Evolutionary conservation across 2,329 filamentous ascomycete genomes (phyloP).

Genomic region (Dryadomyces sulphureus): DNA sequence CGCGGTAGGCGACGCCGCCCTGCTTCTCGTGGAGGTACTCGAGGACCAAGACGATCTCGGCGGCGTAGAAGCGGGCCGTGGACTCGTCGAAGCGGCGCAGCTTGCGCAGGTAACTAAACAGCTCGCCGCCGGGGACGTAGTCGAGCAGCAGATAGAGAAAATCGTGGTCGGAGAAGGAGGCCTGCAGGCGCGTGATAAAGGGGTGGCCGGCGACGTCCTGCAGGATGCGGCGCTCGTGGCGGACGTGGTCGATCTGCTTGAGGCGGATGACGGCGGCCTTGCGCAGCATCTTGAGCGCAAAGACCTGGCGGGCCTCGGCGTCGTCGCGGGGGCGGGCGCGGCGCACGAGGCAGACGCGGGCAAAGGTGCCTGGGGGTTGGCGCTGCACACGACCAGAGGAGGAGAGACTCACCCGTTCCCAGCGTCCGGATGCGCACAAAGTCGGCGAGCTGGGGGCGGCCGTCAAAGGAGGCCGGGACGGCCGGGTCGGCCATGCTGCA

Average conservation of each 20-base stretch:
- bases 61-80: slow-evolving; percentile 67
- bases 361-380: slow-evolving; percentile 51
- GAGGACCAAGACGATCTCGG: slow-evolving; percentile 69
- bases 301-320: slow-evolving; percentile 50
- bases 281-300: slow-evolving; percentile 66
- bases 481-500: not conserved
- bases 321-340: slow-evolving; percentile 34
- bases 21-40: slow-evolving; percentile 69
- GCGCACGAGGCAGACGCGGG: slow-evolving; percentile 64
- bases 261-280: slow-evolving; percentile 62
- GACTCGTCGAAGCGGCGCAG: slow-evolving; percentile 66
- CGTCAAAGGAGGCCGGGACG: not conserved
- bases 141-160: slow-evolving; percentile 73
- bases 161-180: slow-evolving; percentile 66
- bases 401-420: slow-evolving; percentile 45
- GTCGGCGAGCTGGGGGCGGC: slow-evolving; percentile 32
- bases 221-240: slow-evolving; percentile 67
- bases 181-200: slow-evolving; percentile 67
- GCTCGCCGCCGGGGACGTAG: slow-evolving; percentile 70
- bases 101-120: slow-evolving; percentile 69
- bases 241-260: slow-evolving; percentile 77
- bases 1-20: slow-evolving; percentile 64
- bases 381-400: too few species aligned
- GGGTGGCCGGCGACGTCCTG: slow-evolving; percentile 65
- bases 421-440: slow-evolving; percentile 63